These are phyloP conservation scores for Psilocybe subaeruginosa DNA, from an alignment of 768 basidiomycete genomes.

Conservation along the genomic window DNA sequence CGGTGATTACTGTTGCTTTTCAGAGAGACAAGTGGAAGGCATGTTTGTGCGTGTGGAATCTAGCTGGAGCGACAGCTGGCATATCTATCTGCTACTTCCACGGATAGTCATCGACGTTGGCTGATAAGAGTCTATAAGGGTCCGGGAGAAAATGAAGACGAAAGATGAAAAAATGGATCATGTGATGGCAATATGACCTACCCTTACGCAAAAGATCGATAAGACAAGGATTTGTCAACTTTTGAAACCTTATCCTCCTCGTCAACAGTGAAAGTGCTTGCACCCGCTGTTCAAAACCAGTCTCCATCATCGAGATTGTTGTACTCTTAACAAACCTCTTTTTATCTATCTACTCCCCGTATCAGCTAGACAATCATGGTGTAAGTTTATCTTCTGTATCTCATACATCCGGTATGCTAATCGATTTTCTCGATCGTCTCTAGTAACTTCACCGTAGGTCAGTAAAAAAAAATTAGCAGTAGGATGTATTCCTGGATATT, in stretches of 20 bases:
- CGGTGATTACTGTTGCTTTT: too few relatives aligned
- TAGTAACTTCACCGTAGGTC: slow-evolving; percentile 90
- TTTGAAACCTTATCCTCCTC: slow-evolving; percentile 40
- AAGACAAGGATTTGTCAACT: slow-evolving; percentile 39
- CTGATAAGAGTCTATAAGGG: not conserved
- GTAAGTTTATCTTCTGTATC: slow-evolving; percentile 50
- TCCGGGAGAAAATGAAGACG: not conserved
- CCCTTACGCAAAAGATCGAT: slow-evolving; percentile 44
- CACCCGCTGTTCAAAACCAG: slow-evolving; percentile 36
- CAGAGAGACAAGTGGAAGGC: too few relatives aligned
- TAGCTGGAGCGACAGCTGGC: not conserved
- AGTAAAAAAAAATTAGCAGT: slow-evolving; percentile 32
- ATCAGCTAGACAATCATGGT: slow-evolving; percentile 73
- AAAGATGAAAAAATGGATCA: slow-evolving; percentile 11
- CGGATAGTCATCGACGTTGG: not conserved
- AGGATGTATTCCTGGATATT: slow-evolving; percentile 6
- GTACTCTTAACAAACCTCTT: slow-evolving; percentile 14
- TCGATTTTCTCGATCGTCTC: slow-evolving; percentile 30
- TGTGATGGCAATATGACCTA: slow-evolving; percentile 30
- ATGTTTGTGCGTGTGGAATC: too few relatives aligned
- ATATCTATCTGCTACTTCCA: not conserved
- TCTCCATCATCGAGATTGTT: slow-evolving; percentile 33
- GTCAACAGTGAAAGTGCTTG: slow-evolving; percentile 39
- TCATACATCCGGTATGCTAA: slow-evolving; percentile 25
- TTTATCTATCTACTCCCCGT: slow-evolving; percentile 31